Base-by-base conservation (phyloP, 2,329 filamentous ascomycete genomes). In the Dothideomycetes sp. region DNA sequence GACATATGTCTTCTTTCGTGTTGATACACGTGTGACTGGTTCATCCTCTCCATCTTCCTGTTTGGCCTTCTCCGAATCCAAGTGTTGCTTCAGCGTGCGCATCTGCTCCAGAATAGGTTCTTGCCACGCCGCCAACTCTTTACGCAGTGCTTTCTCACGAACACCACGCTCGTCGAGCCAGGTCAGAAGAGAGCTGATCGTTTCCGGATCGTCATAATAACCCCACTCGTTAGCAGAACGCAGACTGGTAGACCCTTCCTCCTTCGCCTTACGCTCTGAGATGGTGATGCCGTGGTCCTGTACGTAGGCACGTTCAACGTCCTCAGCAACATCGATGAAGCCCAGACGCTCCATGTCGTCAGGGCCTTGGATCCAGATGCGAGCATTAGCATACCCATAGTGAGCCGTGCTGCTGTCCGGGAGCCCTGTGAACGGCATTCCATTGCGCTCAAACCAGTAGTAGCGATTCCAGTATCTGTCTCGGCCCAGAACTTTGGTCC, bases 401-500 rank as follows among this genome's bases (percentile, higher is more conserved):
- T 79, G 71, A 1, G 86, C 83, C 1, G 89, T 96, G 12, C 88
- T 95, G 60, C 86, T 94, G 49, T 75, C 77, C 0, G 88, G 88
- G 41, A 95, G 71, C 4, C 91, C 91, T 22, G 74, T 86, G 54
- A 89, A 94, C 0, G 91, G 91, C 88, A 96, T 96, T 17, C 88
- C 91, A 55, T 96, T 98, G 47, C 89, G 82, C 64, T 98, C 91
- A 60, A 96, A 95, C 89, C 91, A 98, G 69, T 93, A 96, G 63
- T 96, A 98, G 40, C 89, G 78, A 62, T 98, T 96, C 79, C 89
- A 94, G 69, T 94, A 98, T 31, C 91, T 79, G 63, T 98, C 91
- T 59, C 91, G 89, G 45, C 91, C 91, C 18, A 98, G 71, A 13
- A 89, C 79, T 47, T 85, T 80, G 13, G 88, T 94, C 47, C 91